Percentiles rank a stretch among this genome's conserved stretches.
Evolutionary conservation across 1,284 basidiomycete species (phyloP).

Genomic region (Dichomitus squalens): DNA sequence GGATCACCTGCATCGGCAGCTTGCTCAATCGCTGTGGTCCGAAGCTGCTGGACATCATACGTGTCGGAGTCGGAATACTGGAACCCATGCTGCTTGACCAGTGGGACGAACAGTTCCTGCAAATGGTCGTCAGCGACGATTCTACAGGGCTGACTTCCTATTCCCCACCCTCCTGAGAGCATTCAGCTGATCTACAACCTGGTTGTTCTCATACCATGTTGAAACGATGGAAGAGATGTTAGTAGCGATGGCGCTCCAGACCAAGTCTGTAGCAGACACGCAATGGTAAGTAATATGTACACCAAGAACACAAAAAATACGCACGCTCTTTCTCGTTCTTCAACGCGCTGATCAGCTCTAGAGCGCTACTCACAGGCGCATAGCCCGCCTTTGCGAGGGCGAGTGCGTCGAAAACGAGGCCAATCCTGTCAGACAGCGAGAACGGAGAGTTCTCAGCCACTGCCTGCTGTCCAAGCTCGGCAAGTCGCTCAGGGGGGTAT

Average conservation of each 20-base stretch:
- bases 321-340: constrained; percentile 76
- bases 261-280: constrained; percentile 52
- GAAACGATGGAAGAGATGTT: constrained; percentile 60
- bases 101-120: constrained; percentile 75
- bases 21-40: constrained; percentile 75
- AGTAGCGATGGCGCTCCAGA: constrained; percentile 70
- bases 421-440: constrained; percentile 84
- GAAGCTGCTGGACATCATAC: constrained; percentile 73
- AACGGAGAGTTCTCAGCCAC: constrained; percentile 68
- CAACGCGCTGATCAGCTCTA: constrained; percentile 73
- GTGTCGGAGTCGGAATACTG: constrained; percentile 74
- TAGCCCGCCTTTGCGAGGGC: constrained; percentile 84
- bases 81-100: constrained; percentile 82
- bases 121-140: neutral
- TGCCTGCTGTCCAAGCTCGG: constrained; percentile 81
- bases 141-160: neutral
- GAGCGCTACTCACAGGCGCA: constrained; percentile 73
- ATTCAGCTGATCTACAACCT: constrained; percentile 62
- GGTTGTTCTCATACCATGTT: constrained; percentile 86
- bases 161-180: constrained; percentile 58
- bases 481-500: constrained; percentile 83
- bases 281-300: neutral
- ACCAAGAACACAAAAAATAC: constrained; percentile 30
- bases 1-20: constrained; percentile 68
- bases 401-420: constrained; percentile 82